A percentile compares a stretch with the other conserved stretches of the same genome.
phyloP scores from a whole-genome alignment of 352 stramenopile species.

The Globisporangium orthogonon region DNA sequence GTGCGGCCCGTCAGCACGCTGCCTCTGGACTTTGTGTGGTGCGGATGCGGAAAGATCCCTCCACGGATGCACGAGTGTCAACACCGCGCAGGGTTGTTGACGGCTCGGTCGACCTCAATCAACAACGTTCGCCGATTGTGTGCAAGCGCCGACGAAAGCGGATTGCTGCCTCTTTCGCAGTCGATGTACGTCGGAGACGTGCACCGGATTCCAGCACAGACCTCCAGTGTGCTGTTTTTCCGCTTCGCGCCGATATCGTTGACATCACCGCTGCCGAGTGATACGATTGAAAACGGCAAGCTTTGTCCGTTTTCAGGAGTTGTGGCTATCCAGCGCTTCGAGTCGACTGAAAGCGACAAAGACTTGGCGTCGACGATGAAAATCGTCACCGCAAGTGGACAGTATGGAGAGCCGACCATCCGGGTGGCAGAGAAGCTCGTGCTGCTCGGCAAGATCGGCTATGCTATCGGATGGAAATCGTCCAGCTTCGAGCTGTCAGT shows the following conservation, averaged over 20 bases:
- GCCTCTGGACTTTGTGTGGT: slow-evolving; percentile 60
- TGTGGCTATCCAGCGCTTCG: slow-evolving; percentile 72
- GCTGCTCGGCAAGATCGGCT: slow-evolving; percentile 78
- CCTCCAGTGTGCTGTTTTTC: slow-evolving; percentile 47
- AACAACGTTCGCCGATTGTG: slow-evolving; percentile 22
- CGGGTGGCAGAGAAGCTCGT: slow-evolving; percentile 43
- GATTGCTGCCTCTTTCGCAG: slow-evolving; percentile 1
- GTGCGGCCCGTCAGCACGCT: slow-evolving; percentile 70
- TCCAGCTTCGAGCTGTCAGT: slow-evolving; percentile 59
- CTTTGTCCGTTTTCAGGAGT: slow-evolving; percentile 52
- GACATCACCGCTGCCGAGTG: slow-evolving; percentile 34
- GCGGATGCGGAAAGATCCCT: slow-evolving; percentile 7
- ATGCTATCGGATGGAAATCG: slow-evolving; percentile 67
- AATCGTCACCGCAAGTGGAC: slow-evolving; percentile 45
- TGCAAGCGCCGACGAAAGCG: slow-evolving; percentile 1
- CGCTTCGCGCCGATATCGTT: slow-evolving; percentile 63
- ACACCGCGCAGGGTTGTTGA: slow-evolving; percentile 12
- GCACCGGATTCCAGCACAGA: slow-evolving; percentile 37
- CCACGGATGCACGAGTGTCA: slow-evolving; percentile 6
- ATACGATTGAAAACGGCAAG: slow-evolving; percentile 59
- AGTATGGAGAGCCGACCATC: slow-evolving; percentile 60
- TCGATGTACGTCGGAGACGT: slow-evolving; percentile 47
- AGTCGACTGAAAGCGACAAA: slow-evolving; percentile 8
- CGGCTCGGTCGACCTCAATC: slow-evolving; percentile 21
- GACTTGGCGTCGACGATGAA: slow-evolving; percentile 59